Evolutionary conservation across 352 stramenopile genomes (phyloP).

Genomic region (Phytophthora sp.): DNA sequence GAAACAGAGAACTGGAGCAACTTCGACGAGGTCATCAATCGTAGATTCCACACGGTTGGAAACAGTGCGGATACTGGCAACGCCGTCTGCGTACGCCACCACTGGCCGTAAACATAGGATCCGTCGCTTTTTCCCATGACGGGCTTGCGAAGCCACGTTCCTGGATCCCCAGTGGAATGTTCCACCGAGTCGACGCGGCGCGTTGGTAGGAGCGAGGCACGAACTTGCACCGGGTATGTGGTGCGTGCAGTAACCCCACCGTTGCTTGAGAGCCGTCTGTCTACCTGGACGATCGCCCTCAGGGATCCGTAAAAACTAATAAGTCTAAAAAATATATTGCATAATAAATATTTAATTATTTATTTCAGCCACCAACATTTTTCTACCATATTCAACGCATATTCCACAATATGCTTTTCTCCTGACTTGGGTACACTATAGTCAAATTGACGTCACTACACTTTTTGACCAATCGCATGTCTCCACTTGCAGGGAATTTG

Average conservation of each 20-base stretch:
- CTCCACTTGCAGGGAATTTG: no score
- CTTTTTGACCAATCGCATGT: no score
- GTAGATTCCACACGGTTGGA: neutral
- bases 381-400: no score
- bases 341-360: no score
- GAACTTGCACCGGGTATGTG: neutral
- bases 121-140: neutral
- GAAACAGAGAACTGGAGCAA: conserved; percentile 6
- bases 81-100: neutral
- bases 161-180: neutral
- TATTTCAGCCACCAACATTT: no score
- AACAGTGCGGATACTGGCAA: neutral
- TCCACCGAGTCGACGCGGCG: neutral
- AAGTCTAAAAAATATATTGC: no score
- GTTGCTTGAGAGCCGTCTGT: no score
- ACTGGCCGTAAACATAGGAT: neutral
- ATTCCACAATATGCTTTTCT: no score
- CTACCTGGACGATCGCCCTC: no score
- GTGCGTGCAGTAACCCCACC: neutral
- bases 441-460: no score
- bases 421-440: no score
- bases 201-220: neutral
- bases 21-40: neutral
- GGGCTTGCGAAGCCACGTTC: neutral
- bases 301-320: no score